A percentile compares a stretch with the other conserved stretches of the same genome.
phyloP scores from a whole-genome alignment of 1,284 basidiomycete genomes.

The Melampsora americana region DNA sequence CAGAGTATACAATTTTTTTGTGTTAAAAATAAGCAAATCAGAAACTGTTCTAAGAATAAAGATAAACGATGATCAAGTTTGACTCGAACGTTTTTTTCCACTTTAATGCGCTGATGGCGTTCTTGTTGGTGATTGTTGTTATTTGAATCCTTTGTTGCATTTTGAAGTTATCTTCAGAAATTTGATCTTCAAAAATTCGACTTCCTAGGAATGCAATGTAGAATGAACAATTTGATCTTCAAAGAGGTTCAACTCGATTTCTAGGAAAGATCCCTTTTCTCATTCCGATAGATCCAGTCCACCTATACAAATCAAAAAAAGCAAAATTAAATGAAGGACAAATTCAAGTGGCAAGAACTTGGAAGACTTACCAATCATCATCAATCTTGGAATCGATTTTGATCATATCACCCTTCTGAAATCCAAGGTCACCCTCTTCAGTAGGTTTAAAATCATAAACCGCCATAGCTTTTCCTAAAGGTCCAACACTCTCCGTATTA shows the following conservation, averaged over 20 bases:
- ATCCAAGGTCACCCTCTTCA: constrained; percentile 73
- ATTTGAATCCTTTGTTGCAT: no score
- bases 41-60: no score
- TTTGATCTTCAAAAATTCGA: not conserved
- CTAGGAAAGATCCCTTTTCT: constrained; percentile 35
- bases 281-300: constrained; percentile 34
- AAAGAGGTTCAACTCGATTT: constrained; percentile 26
- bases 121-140: no score
- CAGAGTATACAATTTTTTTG: no score
- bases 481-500: constrained; percentile 9
- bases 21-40: no score
- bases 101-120: no score
- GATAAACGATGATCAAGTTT: no score
- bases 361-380: constrained; percentile 67
- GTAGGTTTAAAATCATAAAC: constrained; percentile 23
- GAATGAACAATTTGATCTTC: not conserved
- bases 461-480: constrained; percentile 21
- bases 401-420: constrained; percentile 79
- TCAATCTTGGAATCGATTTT: constrained; percentile 68
- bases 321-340: not conserved
- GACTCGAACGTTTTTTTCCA: no score
- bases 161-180: no score
- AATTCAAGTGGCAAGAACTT: not conserved
- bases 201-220: not conserved
- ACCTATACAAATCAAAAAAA: constrained; percentile 18